Conservation (phyloP, 2,329 filamentous ascomycete species). For the Verticillium zaregamsianum region DNA sequence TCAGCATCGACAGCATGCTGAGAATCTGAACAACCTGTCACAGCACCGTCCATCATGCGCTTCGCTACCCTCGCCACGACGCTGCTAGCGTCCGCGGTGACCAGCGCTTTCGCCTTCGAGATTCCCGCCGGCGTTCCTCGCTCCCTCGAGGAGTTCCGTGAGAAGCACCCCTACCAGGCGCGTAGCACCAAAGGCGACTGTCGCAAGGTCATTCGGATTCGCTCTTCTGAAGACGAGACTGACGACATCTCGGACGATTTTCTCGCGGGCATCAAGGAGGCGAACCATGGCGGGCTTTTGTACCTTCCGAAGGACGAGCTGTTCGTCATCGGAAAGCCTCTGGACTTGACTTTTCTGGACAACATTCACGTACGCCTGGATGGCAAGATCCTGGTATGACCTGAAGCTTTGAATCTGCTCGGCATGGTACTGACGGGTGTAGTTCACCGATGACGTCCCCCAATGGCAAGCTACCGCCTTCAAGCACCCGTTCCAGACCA, state of each 20-base stretch:
- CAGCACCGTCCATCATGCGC: conserved; percentile 11
- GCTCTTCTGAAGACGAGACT: conserved; percentile 37
- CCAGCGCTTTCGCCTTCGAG: conserved; percentile 7
- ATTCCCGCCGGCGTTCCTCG: conserved; percentile 17
- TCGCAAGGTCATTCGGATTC: conserved; percentile 8
- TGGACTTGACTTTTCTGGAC: conserved; percentile 59
- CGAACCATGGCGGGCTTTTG: conserved; percentile 57
- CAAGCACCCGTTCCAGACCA: conserved; percentile 39
- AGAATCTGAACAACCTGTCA: too few species aligned
- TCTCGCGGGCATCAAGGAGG: conserved; percentile 29
- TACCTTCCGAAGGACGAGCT: conserved; percentile 49
- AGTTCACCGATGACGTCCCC: conserved; percentile 37
- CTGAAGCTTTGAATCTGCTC: neutral
- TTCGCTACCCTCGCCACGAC: conserved; percentile 10
- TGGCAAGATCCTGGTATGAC: conserved; percentile 7
- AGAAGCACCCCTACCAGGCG: conserved; percentile 48
- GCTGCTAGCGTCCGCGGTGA: conserved; percentile 12
- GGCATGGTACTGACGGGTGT: neutral
- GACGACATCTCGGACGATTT: conserved; percentile 29
- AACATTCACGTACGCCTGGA: conserved; percentile 53
- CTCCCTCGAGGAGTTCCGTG: conserved; percentile 17
- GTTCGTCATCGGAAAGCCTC: conserved; percentile 58
- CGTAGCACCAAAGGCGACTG: neutral
- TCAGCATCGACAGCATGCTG: too few species aligned
- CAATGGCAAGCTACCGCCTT: conserved; percentile 39